phyloP scores from a whole-genome alignment of 208 protist species.

The Leishmania martiniquensis region DNA sequence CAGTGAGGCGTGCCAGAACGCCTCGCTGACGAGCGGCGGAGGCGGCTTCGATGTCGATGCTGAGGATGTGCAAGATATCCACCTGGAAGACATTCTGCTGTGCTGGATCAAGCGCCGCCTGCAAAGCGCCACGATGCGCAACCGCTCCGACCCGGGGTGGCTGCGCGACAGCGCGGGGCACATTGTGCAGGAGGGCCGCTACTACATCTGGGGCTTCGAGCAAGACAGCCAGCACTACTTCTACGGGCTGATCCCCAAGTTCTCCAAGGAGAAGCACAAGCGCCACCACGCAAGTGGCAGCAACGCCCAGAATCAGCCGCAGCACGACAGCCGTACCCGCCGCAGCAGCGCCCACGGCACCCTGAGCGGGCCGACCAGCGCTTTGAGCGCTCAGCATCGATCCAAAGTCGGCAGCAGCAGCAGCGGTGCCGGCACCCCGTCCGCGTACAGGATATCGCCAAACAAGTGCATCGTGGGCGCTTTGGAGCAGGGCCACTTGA shows the following conservation, averaged over 20 bases:
- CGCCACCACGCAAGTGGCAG: not conserved
- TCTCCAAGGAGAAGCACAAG: constrained; percentile 44
- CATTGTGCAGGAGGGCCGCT: constrained; percentile 64
- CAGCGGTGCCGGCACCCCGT: constrained; percentile 10
- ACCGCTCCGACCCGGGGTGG: constrained; percentile 49
- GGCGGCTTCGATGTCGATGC: not conserved
- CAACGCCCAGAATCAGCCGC: constrained; percentile 12
- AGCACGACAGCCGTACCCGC: constrained; percentile 9
- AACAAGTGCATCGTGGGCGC: constrained; percentile 14
- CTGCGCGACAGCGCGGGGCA: constrained; percentile 38
- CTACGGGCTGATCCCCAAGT: constrained; percentile 69
- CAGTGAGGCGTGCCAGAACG: not conserved
- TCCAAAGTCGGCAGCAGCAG: constrained; percentile 7
- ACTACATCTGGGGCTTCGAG: constrained; percentile 66
- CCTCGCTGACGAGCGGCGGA: not conserved
- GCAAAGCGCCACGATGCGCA: constrained; percentile 35
- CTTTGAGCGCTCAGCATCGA: constrained; percentile 11
- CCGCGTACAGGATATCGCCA: constrained; percentile 13
- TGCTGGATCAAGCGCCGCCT: constrained; percentile 62
- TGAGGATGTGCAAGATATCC: constrained; percentile 30
- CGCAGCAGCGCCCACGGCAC: not conserved
- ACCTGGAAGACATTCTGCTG: constrained; percentile 49
- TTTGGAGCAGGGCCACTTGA: constrained; percentile 5
- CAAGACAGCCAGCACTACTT: constrained; percentile 61
- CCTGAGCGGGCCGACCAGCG: not conserved